These are phyloP conservation scores for Coprinellus micaceus DNA, from an alignment of 768 basidiomycete species.

Conservation along the genomic window DNA sequence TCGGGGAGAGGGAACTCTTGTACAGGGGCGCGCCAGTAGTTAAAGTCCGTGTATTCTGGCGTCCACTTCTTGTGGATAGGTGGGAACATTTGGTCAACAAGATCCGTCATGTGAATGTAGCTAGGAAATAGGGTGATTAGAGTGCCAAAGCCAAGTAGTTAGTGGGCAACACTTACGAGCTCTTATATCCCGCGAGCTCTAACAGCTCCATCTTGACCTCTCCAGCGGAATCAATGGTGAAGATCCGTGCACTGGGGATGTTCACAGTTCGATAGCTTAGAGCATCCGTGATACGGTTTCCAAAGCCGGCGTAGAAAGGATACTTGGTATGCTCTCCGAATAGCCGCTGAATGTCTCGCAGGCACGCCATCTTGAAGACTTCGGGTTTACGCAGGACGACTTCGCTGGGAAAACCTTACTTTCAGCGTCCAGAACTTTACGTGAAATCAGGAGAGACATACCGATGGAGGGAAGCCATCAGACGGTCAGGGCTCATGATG, in stretches of 20 bases:
- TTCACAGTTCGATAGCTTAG: constrained; percentile 96
- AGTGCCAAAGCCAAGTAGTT: too few species aligned
- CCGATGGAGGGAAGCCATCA: constrained; percentile 95
- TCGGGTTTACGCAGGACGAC: constrained; percentile 99
- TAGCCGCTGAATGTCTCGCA: constrained; percentile 88
- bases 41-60: constrained; percentile 94
- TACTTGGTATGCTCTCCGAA: constrained; percentile 71
- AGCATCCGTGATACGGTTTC: constrained; percentile 97
- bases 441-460: too few species aligned
- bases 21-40: constrained; percentile 87
- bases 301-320: constrained; percentile 96
- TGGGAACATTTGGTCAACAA: constrained; percentile 99
- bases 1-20: constrained; percentile 78
- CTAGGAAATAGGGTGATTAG: too few species aligned
- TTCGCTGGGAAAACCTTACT: constrained; percentile 73
- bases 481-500: constrained; percentile 95
- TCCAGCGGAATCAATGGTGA: constrained; percentile 92
- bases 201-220: constrained; percentile 96
- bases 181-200: constrained; percentile 96
- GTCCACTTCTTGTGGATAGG: constrained; percentile 87
- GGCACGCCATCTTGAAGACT: constrained; percentile 99
- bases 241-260: constrained; percentile 90
- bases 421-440: too few species aligned
- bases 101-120: constrained; percentile 97
- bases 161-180: constrained; percentile 81